phyloP scores from a whole-genome alignment of 1,139 yeast genomes.

The Suzukiozyma palmioleophila region DNA sequence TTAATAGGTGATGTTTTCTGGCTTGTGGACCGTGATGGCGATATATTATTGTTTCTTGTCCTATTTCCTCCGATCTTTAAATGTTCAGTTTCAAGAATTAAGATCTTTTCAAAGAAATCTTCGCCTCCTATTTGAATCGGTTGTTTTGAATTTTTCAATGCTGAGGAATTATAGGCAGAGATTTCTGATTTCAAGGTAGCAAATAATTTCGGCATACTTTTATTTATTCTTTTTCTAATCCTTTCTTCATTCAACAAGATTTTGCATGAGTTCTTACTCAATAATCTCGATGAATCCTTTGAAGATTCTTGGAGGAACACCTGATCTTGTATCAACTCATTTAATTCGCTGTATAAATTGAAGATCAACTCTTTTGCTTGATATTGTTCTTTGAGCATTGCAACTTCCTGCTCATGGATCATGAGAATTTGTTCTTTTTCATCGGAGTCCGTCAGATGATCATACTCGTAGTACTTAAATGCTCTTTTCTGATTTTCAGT shows the following conservation, averaged over 20 bases:
- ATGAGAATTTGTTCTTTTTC: slow-evolving; percentile 52
- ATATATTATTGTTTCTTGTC: slow-evolving; percentile 4
- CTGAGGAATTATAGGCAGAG: slow-evolving; percentile 38
- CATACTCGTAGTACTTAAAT: slow-evolving; percentile 35
- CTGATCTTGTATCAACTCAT: slow-evolving; percentile 57
- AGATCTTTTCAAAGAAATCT: slow-evolving; percentile 41
- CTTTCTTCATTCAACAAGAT: slow-evolving; percentile 78
- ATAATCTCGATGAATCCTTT: slow-evolving; percentile 74
- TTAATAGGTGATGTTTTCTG: slow-evolving; percentile 10
- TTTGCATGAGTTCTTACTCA: slow-evolving; percentile 74
- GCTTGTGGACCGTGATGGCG: slow-evolving; percentile 4
- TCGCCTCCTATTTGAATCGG: slow-evolving; percentile 44
- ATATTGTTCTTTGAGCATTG: slow-evolving; percentile 44
- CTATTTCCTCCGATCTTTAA: slow-evolving; percentile 4
- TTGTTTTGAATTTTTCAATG: slow-evolving; percentile 25
- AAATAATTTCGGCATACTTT: slow-evolving; percentile 63
- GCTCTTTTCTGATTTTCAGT: slow-evolving; percentile 39
- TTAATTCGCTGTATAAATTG: slow-evolving; percentile 48
- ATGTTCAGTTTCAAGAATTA: slow-evolving; percentile 39
- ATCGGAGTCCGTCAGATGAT: slow-evolving; percentile 34
- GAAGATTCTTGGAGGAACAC: slow-evolving; percentile 61
- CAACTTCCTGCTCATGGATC: slow-evolving; percentile 63
- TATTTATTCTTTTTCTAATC: slow-evolving; percentile 60
- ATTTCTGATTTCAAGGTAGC: slow-evolving; percentile 47
- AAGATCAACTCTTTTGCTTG: slow-evolving; percentile 54